phyloP scores from a whole-genome alignment of 495 filamentous ascomycete species.

The Hypoxylon intermedium region DNA sequence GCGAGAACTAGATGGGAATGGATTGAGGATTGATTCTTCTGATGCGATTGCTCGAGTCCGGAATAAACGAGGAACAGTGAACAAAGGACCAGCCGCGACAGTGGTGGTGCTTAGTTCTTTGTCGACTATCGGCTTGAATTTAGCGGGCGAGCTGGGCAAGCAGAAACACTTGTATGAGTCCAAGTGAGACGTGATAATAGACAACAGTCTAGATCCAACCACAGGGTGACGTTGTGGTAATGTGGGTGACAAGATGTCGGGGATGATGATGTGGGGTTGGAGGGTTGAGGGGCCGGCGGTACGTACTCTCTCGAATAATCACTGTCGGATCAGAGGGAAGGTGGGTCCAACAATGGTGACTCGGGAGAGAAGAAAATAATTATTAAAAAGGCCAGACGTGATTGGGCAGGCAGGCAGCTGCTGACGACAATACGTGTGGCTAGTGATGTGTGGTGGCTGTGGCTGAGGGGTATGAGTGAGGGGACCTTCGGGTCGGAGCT shows the following conservation, averaged over 20 bases:
- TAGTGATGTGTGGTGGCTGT: conserved; percentile 37
- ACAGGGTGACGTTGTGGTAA: conserved; percentile 20
- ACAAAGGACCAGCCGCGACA: conserved; percentile 30
- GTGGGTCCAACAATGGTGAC: conserved; percentile 31
- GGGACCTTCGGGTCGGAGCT: conserved; percentile 57
- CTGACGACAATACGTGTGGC: conserved; percentile 45
- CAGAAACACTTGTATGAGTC: conserved; percentile 22
- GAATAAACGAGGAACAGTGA: conserved; percentile 32
- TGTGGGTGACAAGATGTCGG: conserved; percentile 39
- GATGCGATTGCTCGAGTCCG: conserved; percentile 37
- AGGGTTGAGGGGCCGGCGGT: conserved; percentile 10
- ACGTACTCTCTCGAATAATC: conserved; percentile 38
- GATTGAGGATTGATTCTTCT: background rate
- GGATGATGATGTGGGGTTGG: conserved; percentile 13
- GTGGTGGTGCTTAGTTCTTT: conserved; percentile 26
- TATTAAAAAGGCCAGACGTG: conserved; percentile 34
- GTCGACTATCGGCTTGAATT: conserved; percentile 22
- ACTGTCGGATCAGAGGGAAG: conserved; percentile 16
- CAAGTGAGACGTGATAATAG: conserved; percentile 11
- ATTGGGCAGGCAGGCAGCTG: conserved; percentile 44
- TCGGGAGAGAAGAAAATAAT: conserved; percentile 26
- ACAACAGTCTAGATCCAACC: conserved; percentile 1
- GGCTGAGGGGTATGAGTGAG: conserved; percentile 43
- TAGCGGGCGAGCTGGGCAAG: conserved; percentile 24
- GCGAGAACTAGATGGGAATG: conserved; percentile 24